Base-by-base conservation (phyloP, 2,329 filamentous ascomycete species). In the Colletotrichum higginsianum region DNA sequence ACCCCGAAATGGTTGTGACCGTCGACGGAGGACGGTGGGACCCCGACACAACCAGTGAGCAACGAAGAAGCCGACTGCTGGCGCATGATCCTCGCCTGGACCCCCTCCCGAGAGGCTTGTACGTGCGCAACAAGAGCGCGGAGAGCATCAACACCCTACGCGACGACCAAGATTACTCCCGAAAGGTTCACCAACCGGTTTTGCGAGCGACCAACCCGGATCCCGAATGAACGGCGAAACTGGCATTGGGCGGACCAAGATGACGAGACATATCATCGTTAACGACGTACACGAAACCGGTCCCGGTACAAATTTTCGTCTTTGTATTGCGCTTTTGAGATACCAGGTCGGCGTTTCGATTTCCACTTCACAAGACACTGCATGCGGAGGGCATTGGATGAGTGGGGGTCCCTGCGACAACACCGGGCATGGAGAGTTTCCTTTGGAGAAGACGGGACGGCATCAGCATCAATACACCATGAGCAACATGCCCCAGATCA, bases 81-180 rank as follows among this genome's bases (percentile, higher is more conserved):
- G 87, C 88, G 11, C 86, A 91, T 65, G 90, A 92, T 76, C 90
- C 90, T 42, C 85, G 90, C 55, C 87, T 92, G 82, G 88, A 92
- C 75, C 90, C 90, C 0, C 90, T 88, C 73, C 85, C 87, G 58
- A 84, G 86, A 46, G 87, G 86, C 21, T 81, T 91, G 15, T 92
- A 91, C 77, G 82, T 83, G 53, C 84, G 87, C 35, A 90, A 86
- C 75, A 87, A 87, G 78, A 91, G 89, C 75, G 86, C 86, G 72
- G 90, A 92, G 78, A 92, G 89, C 77, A 81, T 92, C 77, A 88
- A 88, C 75, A 91, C 90, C 1, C 80, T 92, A 6, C 87, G 87
- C 67, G 90, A 92, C 77, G 89, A 92, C 73, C 89, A 90, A 70
- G 90, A 92, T 75, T 92, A 92, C 77, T 91, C 90, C 49, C 84